A percentile compares a stretch with the other conserved stretches of the same genome.
Evolutionary conservation across 441 rosid genomes (phyloP).

Genomic region (Populus hybrid): DNA sequence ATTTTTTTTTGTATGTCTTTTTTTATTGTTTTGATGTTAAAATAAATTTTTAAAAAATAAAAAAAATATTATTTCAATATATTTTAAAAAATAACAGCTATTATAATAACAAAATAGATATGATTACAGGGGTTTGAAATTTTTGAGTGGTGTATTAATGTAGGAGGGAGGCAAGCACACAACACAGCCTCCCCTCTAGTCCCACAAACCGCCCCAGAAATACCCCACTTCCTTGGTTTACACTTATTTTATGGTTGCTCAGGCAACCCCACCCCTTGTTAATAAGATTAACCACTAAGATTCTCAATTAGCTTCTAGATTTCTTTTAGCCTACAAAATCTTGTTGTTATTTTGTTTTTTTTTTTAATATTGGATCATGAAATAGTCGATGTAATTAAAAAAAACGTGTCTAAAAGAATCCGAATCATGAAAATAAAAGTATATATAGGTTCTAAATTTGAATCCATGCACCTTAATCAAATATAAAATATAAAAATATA

Average conservation of each 20-base stretch:
- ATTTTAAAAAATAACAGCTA: too few relatives aligned
- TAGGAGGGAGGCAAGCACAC: slow-evolving; percentile 19
- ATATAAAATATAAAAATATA: too few relatives aligned
- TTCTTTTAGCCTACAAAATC: neutral
- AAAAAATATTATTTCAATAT: too few relatives aligned
- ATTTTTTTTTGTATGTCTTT: too few relatives aligned
- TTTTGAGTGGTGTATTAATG: slow-evolving; percentile 7
- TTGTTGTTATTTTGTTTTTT: neutral
- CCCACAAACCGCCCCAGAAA: slow-evolving; percentile 57
- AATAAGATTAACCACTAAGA: neutral
- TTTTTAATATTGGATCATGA: neutral
- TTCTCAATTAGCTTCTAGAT: neutral
- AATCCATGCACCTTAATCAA: too few relatives aligned
- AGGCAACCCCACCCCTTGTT: slow-evolving; percentile 25
- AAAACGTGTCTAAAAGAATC: too few relatives aligned
- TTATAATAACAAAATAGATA: neutral
- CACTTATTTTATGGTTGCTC: slow-evolving; percentile 25
- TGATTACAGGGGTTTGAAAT: slow-evolving; percentile 14
- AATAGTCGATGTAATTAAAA: too few relatives aligned
- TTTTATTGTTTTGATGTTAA: too few relatives aligned
- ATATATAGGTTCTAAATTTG: too few relatives aligned
- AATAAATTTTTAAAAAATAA: too few relatives aligned
- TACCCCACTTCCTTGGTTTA: slow-evolving; percentile 27
- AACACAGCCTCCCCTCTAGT: slow-evolving; percentile 20
- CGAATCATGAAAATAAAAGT: too few relatives aligned